phyloP scores from a whole-genome alignment of 768 basidiomycete genomes.

The Suillus plorans region DNA sequence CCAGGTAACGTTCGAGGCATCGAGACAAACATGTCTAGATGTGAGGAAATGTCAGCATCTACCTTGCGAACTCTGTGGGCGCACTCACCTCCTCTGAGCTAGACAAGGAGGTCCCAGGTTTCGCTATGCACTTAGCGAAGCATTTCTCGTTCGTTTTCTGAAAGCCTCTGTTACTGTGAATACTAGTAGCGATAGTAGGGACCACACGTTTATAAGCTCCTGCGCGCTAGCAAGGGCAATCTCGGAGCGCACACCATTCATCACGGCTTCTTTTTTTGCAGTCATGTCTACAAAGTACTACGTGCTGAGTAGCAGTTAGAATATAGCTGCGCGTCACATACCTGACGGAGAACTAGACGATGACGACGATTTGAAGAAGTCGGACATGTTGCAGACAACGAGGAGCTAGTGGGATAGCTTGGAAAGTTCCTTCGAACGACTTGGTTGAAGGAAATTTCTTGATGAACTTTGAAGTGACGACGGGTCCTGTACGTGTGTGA shows the following conservation, averaged over 20 bases:
- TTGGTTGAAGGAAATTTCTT: neutral
- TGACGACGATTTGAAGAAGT: slow-evolving; percentile 48
- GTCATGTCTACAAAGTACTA: slow-evolving; percentile 30
- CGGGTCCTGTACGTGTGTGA: neutral
- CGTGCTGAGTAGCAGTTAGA: neutral
- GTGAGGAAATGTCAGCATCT: neutral
- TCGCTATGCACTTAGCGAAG: slow-evolving; percentile 73
- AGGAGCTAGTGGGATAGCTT: neutral
- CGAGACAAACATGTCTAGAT: slow-evolving; percentile 68
- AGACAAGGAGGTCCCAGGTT: slow-evolving; percentile 68
- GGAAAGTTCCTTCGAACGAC: neutral
- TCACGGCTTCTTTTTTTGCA: slow-evolving; percentile 44
- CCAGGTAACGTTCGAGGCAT: slow-evolving; percentile 82
- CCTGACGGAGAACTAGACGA: slow-evolving; percentile 32
- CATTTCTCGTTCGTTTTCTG: slow-evolving; percentile 83
- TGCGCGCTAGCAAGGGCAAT: slow-evolving; percentile 75
- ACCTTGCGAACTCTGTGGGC: neutral
- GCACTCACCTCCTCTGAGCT: slow-evolving; percentile 68
- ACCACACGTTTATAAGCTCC: slow-evolving; percentile 70
- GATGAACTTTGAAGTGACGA: no score
- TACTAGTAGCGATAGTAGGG: neutral
- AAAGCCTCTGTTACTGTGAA: neutral
- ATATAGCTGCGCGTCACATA: slow-evolving; percentile 3
- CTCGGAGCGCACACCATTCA: slow-evolving; percentile 67
- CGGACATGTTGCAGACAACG: slow-evolving; percentile 41